Base-by-base conservation (phyloP, 345 rosid genomes). In the Pugionium cornutum region DNA sequence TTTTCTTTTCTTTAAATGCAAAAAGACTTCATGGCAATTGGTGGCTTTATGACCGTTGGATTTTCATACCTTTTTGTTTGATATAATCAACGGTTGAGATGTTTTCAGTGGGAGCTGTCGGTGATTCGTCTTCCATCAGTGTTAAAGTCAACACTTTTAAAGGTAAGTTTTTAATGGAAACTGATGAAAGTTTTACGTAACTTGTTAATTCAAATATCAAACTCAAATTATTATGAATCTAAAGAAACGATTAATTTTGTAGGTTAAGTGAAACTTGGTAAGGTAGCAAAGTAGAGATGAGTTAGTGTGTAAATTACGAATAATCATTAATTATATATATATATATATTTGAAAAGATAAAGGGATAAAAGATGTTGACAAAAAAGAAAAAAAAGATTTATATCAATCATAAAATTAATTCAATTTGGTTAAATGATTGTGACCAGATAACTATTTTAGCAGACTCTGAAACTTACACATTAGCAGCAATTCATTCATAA, bases 271-370 rank as follows among this genome's bases (percentile, higher is more conserved):
- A 31, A 41, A 58, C 58, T 68, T 68, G 58, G n/a, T 25, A 49
- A 58, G 6, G 51, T 68, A 68, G 73, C 43, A 68, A 68, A 58
- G 73, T 58, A 32, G 58, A 34, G 41, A 26, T 49, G 72, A 58
- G 50, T 31, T 68, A 39, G 65, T 68, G 65, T 69, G 40, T n/a
- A 61, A 9, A 18, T 43, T 69, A 69, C 66, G 72, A 58, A 58
- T 57, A 67, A 9, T 58, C 9, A 49, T 58, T 28, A 33, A 37
- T 18, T 18, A 18, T 18, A 18, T 18, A 18, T 18, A 18, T 18
- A 18, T 18, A 18, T 18, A 18, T 18, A 18, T 37, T 58, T 9
- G 30, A 55, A 57, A 32, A n/a, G 2, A 40, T 51, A 5, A 35
- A 67, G 27, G 6, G 18, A 18, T 18, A 18, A 18, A 18, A 18